Evolutionary conservation across 1,284 basidiomycete genomes (phyloP).

Genomic region (Ustilago shanxiensis): DNA sequence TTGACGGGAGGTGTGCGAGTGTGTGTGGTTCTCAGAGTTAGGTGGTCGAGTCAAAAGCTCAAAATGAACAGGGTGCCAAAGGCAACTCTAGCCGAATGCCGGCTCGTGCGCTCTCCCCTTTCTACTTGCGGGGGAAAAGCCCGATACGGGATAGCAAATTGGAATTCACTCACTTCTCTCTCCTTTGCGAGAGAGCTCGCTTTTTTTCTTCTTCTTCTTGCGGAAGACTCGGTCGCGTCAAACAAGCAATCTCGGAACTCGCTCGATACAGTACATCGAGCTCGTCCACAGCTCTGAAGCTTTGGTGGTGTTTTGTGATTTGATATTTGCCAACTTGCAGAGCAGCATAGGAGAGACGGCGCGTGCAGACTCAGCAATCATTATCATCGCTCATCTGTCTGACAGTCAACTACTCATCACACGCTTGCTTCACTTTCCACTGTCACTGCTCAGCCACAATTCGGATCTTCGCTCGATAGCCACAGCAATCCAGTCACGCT

Average conservation of each 20-base stretch:
- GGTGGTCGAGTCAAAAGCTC: background rate
- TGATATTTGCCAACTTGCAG: background rate
- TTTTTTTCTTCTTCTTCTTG: background rate
- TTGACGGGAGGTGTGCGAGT: no score
- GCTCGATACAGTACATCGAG: background rate
- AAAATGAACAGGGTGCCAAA: background rate
- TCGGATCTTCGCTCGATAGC: background rate
- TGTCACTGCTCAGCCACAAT: conserved; percentile 12
- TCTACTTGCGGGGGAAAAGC: no score
- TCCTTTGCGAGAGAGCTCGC: no score
- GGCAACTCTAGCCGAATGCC: background rate
- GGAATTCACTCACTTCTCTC: no score
- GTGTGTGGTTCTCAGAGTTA: no score
- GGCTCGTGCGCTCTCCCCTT: conserved; percentile 27
- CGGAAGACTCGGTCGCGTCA: background rate
- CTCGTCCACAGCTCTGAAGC: conserved; percentile 1
- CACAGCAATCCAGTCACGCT: background rate
- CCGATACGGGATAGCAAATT: no score
- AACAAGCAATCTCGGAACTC: conserved; percentile 11
- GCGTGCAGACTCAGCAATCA: conserved; percentile 1
- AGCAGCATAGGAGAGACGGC: background rate
- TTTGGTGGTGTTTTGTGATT: background rate
- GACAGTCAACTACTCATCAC: background rate
- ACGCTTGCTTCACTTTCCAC: conserved; percentile 4
- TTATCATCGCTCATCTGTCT: no score